Conservation (phyloP, 192 early-diverging fungal genomes). For the Mortierella alpina region DNA sequence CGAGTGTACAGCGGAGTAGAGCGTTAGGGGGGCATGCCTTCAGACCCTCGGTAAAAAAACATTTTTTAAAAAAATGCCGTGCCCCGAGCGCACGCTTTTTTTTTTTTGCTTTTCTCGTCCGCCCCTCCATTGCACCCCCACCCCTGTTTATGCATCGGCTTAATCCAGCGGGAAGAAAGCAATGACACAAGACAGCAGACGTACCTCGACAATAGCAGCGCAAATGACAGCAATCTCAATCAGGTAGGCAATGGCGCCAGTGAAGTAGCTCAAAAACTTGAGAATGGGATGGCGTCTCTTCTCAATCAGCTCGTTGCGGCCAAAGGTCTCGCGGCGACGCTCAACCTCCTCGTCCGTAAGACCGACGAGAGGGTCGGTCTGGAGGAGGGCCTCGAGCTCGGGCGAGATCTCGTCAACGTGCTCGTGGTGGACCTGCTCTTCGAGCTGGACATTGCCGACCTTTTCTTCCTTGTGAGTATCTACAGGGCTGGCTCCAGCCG, state of each 20-base stretch:
- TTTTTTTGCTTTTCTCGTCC: background rate
- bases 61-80: too few relatives aligned
- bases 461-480: conserved; percentile 7
- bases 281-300: conserved; percentile 83
- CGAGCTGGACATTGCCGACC: conserved; percentile 58
- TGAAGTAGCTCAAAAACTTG: conserved; percentile 88
- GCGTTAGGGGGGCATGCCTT: too few relatives aligned
- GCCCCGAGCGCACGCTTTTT: background rate
- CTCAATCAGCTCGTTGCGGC: conserved; percentile 85
- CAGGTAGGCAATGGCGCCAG: conserved; percentile 86
- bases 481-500: background rate
- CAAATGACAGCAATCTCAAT: conserved; percentile 89
- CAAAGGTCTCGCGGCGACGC: conserved; percentile 80
- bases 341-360: conserved; percentile 74
- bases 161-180: background rate
- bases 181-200: background rate
- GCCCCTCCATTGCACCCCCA: background rate
- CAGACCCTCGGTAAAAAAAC: too few relatives aligned
- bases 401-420: conserved; percentile 80
- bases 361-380: conserved; percentile 74
- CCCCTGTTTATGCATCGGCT: too few relatives aligned
- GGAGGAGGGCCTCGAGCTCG: conserved; percentile 82
- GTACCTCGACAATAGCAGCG: conserved; percentile 68
- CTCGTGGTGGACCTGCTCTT: conserved; percentile 78
- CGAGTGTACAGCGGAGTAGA: too few relatives aligned